These are phyloP conservation scores for Hapsidospora chrysogenum DNA, from an alignment of 495 filamentous ascomycete species.

Conservation along the genomic window DNA sequence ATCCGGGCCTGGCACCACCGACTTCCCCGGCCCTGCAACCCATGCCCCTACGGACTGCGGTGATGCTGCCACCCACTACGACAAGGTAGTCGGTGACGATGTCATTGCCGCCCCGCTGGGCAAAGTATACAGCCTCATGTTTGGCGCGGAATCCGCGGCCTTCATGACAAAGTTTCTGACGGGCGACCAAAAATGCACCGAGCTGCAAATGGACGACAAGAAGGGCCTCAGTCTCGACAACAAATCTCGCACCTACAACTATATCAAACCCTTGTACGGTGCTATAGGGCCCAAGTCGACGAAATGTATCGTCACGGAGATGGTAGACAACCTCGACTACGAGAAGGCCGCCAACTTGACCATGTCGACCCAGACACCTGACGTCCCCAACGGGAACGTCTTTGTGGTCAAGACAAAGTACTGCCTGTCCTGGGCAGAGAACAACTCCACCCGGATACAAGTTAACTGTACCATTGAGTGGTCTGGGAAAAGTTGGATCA, in stretches of 20 bases:
- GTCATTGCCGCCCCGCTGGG: conserved; percentile 75
- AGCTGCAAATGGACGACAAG: conserved; percentile 71
- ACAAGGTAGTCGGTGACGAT: conserved; percentile 74
- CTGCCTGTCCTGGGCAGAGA: conserved; percentile 79
- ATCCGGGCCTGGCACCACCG: conserved; percentile 21
- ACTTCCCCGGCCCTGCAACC: conserved; percentile 76
- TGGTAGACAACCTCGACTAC: conserved; percentile 63
- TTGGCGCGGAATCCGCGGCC: conserved; percentile 57
- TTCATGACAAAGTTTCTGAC: conserved; percentile 78
- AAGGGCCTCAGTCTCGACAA: conserved; percentile 58
- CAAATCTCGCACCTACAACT: conserved; percentile 59
- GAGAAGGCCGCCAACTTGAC: conserved; percentile 74
- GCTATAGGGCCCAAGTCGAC: conserved; percentile 88
- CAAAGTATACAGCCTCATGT: conserved; percentile 76
- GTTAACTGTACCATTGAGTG: conserved; percentile 86
- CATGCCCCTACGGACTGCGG: conserved; percentile 75
- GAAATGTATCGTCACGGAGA: conserved; percentile 81
- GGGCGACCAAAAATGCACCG: conserved; percentile 74
- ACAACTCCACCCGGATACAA: conserved; percentile 65
- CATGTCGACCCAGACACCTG: conserved; percentile 73
- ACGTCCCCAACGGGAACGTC: conserved; percentile 86
- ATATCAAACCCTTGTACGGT: conserved; percentile 77
- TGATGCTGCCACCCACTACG: conserved; percentile 62
- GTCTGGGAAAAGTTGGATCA: conserved; percentile 96
- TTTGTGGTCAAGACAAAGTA: conserved; percentile 89